phyloP scores from a whole-genome alignment of 495 filamentous ascomycete species.

The Cenococcum geophilum region DNA sequence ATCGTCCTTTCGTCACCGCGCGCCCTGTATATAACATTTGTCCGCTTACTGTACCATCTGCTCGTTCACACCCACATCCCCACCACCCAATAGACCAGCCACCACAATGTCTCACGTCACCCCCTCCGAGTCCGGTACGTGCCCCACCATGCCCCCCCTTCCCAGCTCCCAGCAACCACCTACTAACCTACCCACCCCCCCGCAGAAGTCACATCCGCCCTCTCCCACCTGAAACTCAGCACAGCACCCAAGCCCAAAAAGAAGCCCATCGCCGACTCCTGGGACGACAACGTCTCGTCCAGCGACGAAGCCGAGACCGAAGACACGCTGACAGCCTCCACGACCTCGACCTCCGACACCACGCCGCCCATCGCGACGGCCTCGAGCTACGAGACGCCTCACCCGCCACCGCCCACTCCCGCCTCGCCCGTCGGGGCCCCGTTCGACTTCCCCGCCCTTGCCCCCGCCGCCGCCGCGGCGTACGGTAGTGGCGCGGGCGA shows the following conservation, averaged over 20 bases:
- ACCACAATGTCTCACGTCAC: slow-evolving; percentile 17
- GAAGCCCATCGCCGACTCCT: slow-evolving; percentile 63
- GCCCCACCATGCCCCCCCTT: neutral
- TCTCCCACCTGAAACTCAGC: slow-evolving; percentile 37
- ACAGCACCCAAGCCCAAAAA: slow-evolving; percentile 43
- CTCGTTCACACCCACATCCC: neutral
- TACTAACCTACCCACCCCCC: slow-evolving; percentile 8
- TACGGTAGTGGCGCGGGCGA: no score
- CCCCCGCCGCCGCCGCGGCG: no score
- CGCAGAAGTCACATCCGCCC: slow-evolving; percentile 26
- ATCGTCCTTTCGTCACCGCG: no score
- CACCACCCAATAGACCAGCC: neutral
- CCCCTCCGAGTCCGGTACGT: slow-evolving; percentile 25
- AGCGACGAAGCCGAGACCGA: slow-evolving; percentile 46
- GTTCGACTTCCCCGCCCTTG: slow-evolving; percentile 20
- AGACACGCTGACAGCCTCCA: slow-evolving; percentile 54
- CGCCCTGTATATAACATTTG: no score
- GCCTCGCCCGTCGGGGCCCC: slow-evolving; percentile 24
- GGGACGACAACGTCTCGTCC: slow-evolving; percentile 68
- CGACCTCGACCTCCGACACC: slow-evolving; percentile 32
- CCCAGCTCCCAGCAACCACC: slow-evolving; percentile 11
- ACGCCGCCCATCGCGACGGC: slow-evolving; percentile 23
- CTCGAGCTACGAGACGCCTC: slow-evolving; percentile 22
- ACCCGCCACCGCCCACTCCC: slow-evolving; percentile 28
- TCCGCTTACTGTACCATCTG: neutral